phyloP scores from a whole-genome alignment of 768 basidiomycete genomes.

The Lanmaoa rubissima region DNA sequence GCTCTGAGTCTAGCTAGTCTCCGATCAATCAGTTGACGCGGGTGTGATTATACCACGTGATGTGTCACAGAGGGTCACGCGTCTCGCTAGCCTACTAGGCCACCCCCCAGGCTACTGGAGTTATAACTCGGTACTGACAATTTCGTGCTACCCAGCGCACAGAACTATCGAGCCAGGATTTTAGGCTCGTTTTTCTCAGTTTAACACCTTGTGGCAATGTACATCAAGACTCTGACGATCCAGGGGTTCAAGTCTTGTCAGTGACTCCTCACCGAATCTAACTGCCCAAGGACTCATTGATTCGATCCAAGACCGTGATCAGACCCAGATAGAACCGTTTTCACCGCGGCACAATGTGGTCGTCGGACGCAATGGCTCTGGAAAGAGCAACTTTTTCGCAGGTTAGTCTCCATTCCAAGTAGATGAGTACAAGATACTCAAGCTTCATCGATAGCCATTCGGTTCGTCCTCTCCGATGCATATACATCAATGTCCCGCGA shows the following conservation, averaged over 20 bases:
- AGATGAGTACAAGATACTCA: slow-evolving; percentile 1
- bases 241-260: slow-evolving; percentile 98
- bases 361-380: slow-evolving; percentile 95
- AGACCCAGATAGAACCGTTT: slow-evolving; percentile 93
- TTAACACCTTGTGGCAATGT: slow-evolving; percentile 42
- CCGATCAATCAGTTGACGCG: background rate
- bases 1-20: no score
- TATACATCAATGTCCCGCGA: slow-evolving; percentile 95
- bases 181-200: background rate
- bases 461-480: slow-evolving; percentile 96
- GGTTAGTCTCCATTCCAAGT: slow-evolving; percentile 45
- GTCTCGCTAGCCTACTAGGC: background rate
- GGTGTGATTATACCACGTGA: slow-evolving; percentile 25
- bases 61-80: slow-evolving; percentile 17
- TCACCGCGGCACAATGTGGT: slow-evolving; percentile 93
- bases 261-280: slow-evolving; percentile 18
- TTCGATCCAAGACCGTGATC: slow-evolving; percentile 64
- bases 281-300: background rate
- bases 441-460: slow-evolving; percentile 61
- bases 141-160: background rate
- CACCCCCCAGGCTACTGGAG: background rate
- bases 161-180: background rate
- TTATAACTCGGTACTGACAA: background rate
- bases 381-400: slow-evolving; percentile 98
- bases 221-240: slow-evolving; percentile 86